Base-by-base conservation (phyloP, 2,329 filamentous ascomycete species). In the Pseudopithomyces chartarum region DNA sequence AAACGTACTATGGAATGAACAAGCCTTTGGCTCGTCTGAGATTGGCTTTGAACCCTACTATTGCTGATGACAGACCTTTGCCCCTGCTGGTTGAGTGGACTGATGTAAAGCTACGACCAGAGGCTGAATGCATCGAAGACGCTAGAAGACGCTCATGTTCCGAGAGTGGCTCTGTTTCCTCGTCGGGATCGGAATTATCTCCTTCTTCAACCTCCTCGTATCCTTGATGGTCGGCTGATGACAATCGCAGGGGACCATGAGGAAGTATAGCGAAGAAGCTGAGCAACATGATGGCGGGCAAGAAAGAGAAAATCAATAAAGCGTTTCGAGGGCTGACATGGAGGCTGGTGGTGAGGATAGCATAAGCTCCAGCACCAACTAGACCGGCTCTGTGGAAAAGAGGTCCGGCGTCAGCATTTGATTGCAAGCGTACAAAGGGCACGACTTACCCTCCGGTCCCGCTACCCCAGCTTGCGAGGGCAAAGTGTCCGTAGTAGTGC, bases 401-500 rank as follows among this genome's bases (percentile, higher is more conserved):
- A 20, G 23, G 17, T 2, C 2, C 20, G 15, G 8, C 4, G 22
- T 50, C 40, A 50, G 47, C 22, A 23, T 6, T 19, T 5, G 29
- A 17, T 20, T 12, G 15, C 23, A 10, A 40, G 12, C 10, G 36
- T 29, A 11, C 11, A 42, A 13, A 13, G 17, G 2, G 15, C 17
- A 39, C 11, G 13, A 29, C 47, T 40, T 15, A 50, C 47, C 90
- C 94, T 1, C 94, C 94, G 0, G 94, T 97, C 0, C 94, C 94
- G 61, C 90, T 94, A 0, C 92, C 90, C 95, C 95, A 99, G 34
- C 91, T 89, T 0, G 93, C 93, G 17, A 98, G 82, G 65, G 91
- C 92, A 76, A 91, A 89, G 8, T 87, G 88, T 0, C 94, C 95
- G 69, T 98, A 98, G 79, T 90, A 97, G 73, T 98, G 94, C 13